phyloP scores from a whole-genome alignment of 2,329 filamentous ascomycete genomes.

The Magnaporthiopsis incrustans region DNA sequence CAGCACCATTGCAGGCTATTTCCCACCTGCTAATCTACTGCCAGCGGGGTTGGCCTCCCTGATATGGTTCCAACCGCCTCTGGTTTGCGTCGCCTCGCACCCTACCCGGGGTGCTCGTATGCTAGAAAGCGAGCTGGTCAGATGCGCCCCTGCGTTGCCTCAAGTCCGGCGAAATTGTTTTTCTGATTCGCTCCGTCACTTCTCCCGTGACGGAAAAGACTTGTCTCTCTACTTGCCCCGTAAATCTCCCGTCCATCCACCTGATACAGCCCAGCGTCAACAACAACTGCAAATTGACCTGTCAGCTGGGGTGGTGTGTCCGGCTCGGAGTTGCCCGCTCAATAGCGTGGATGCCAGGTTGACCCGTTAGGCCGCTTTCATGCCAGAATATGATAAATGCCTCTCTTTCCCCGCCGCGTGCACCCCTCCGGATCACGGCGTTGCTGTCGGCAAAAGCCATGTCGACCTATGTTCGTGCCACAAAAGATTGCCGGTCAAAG shows the following conservation, averaged over 20 bases:
- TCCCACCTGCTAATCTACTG: neutral
- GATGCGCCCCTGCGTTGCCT: neutral
- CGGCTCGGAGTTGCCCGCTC: no score
- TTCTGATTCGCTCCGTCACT: no score
- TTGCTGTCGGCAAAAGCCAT: no score
- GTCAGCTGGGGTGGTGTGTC: neutral
- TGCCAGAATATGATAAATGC: no score
- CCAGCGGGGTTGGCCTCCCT: neutral
- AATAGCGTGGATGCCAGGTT: no score
- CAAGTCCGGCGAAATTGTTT: neutral
- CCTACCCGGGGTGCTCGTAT: neutral
- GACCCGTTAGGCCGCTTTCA: no score
- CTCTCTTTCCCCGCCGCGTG: no score
- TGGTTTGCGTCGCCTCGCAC: no score
- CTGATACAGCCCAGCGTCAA: neutral
- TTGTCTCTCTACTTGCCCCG: neutral
- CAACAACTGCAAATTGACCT: neutral
- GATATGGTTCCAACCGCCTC: neutral
- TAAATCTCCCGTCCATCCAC: neutral
- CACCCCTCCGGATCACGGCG: no score
- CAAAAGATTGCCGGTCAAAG: no score
- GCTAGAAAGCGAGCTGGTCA: neutral
- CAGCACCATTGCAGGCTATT: no score
- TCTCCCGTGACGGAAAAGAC: neutral
- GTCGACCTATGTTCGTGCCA: no score